Conservation (phyloP, 192 early-diverging fungal genomes). For the Entrophospora sp. region DNA sequence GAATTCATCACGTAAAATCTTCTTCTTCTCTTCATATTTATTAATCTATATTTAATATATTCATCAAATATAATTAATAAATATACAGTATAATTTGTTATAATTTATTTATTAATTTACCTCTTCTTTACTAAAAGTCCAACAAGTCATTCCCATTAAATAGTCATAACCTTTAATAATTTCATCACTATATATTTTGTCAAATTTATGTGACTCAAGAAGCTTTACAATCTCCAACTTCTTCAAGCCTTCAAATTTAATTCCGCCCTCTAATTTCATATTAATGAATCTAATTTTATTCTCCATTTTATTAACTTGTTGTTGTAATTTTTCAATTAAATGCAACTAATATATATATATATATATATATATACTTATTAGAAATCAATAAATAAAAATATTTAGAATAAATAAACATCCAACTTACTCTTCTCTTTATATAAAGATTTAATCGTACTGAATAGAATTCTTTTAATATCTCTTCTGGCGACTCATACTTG, state of each 20-base stretch:
- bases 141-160: neutral
- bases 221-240: slow-evolving; percentile 65
- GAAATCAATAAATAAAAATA: neutral
- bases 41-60: too few species aligned
- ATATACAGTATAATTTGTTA: too few species aligned
- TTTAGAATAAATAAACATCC: neutral
- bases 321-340: slow-evolving; percentile 52
- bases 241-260: slow-evolving; percentile 82
- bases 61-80: too few species aligned
- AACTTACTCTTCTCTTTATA: slow-evolving; percentile 74
- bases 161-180: slow-evolving; percentile 13
- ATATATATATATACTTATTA: neutral
- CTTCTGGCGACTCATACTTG: slow-evolving; percentile 66
- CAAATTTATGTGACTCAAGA: slow-evolving; percentile 59
- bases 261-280: slow-evolving; percentile 78
- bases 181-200: slow-evolving; percentile 43
- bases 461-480: slow-evolving; percentile 86
- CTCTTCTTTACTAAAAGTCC: slow-evolving; percentile 2
- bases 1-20: too few species aligned
- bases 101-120: too few species aligned
- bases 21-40: too few species aligned
- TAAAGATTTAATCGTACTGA: slow-evolving; percentile 77
- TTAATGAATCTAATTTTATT: slow-evolving; percentile 85
- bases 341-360: slow-evolving; percentile 46
- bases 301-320: slow-evolving; percentile 59